Base-by-base conservation (phyloP, 768 basidiomycete species). In the Kwoniella bestiolae region DNA sequence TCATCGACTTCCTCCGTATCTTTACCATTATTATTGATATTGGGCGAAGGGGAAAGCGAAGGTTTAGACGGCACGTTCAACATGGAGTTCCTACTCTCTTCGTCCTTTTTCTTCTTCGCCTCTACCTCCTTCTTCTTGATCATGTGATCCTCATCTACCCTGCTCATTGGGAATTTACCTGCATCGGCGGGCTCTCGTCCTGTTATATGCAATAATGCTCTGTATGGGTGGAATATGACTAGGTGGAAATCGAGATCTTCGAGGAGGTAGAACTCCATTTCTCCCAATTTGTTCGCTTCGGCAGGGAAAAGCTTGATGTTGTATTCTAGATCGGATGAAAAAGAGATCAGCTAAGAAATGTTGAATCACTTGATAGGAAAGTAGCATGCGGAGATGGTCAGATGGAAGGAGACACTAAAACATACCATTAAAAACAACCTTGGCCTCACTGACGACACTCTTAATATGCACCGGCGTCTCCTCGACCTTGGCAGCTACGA, bases 261-360 rank as follows among this genome's bases (percentile, higher is more conserved):
- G 25, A 99, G 89, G 9, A 98, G 88, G 82, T 95, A 98, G 83
- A 98, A 98, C 79, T 98, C 95, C 94, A 97, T 97, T 80, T 99
- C 96, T 3, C 94, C 96, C 14, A 99, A 84, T 76, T 92, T 94
- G 11, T 90, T 86, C 73, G 94, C 90, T 77, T 96, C 94, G 0
- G 90, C 86, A 0, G 91, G 87, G 76, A 96, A 95, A n/a, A 85
- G 82, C 76, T 90, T 89, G 77, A 90, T 84, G 4, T 85, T 86
- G 73, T 91, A 91, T 21, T 87, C 88, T 83, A 64, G 16, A 23
- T 23, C n/a, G 18, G 5, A 51, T 16, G n/a, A n/a, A 16, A 8
- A 21, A 21, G 6, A 5, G 3, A 7, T 55, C n/a, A 49, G 47
- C 47, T 23, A 9, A 11, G n/a, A 21, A 2, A 41, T n/a, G 28